Percentiles rank a stretch among this genome's conserved stretches.
Evolutionary conservation across 2,329 filamentous ascomycete species (phyloP).

Genomic region (Xylaria sp.): DNA sequence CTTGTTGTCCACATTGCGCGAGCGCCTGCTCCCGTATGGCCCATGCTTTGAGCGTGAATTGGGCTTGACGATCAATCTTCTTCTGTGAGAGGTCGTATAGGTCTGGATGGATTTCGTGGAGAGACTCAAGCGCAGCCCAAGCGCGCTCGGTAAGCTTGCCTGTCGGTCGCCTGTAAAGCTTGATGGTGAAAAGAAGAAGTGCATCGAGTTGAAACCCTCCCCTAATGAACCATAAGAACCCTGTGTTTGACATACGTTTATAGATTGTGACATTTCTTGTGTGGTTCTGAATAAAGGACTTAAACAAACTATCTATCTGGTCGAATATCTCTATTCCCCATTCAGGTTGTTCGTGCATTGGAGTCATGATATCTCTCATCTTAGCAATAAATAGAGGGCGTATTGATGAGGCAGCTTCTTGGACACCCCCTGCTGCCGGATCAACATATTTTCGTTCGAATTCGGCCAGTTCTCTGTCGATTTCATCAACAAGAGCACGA

Average conservation of each 20-base stretch:
- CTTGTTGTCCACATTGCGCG: slow-evolving; percentile 22
- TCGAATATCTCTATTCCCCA: slow-evolving; percentile 36
- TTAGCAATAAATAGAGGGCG: slow-evolving; percentile 36
- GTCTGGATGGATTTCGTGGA: slow-evolving; percentile 30
- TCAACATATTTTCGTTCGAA: slow-evolving; percentile 44
- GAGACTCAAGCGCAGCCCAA: slow-evolving; percentile 31
- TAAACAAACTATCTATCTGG: slow-evolving; percentile 37
- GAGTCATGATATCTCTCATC: slow-evolving; percentile 29
- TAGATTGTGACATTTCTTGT: slow-evolving; percentile 17
- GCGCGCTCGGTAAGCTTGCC: slow-evolving; percentile 34
- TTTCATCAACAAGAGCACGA: slow-evolving; percentile 37
- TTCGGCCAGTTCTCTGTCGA: slow-evolving; percentile 39
- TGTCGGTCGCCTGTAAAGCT: slow-evolving; percentile 32
- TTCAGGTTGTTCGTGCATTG: slow-evolving; percentile 35
- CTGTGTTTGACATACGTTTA: slow-evolving; percentile 21
- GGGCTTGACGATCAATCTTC: slow-evolving; percentile 28
- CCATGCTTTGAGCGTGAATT: slow-evolving; percentile 40
- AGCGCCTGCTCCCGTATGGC: slow-evolving; percentile 33
- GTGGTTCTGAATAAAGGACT: slow-evolving; percentile 31
- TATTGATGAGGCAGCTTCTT: slow-evolving; percentile 30
- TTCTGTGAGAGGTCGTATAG: slow-evolving; percentile 35
- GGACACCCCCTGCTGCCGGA: slow-evolving; percentile 43
- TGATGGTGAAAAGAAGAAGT: slow-evolving; percentile 31
- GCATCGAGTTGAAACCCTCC: slow-evolving; percentile 32
- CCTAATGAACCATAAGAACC: slow-evolving; percentile 38